Evolutionary conservation across 345 rosid genomes (phyloP).

Genomic region (Stellera chamaejasme): DNA sequence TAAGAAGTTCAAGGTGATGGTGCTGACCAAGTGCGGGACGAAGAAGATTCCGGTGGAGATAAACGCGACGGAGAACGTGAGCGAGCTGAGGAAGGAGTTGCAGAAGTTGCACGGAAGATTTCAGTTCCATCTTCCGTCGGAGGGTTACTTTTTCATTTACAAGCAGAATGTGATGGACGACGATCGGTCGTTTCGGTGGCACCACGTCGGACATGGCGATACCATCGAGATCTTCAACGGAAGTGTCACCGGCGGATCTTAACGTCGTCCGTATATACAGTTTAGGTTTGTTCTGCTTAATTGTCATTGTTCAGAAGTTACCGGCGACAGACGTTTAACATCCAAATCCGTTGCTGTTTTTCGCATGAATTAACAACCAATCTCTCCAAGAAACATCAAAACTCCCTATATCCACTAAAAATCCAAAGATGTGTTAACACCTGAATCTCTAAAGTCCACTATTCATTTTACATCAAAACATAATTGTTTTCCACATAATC

Average conservation of each 20-base stretch:
- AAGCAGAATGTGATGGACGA: slow-evolving; percentile 79
- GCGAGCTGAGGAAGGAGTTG: slow-evolving; percentile 60
- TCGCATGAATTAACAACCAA: too few species aligned
- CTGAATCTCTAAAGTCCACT: too few species aligned
- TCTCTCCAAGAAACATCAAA: too few species aligned
- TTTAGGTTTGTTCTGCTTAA: too few species aligned
- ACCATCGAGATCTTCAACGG: slow-evolving; percentile 61
- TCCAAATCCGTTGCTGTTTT: too few species aligned
- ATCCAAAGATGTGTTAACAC: too few species aligned
- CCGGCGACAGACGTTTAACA: too few species aligned
- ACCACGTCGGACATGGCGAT: slow-evolving; percentile 54
- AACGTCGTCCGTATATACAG: background rate
- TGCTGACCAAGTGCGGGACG: slow-evolving; percentile 46
- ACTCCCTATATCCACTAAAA: too few species aligned
- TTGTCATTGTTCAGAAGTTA: too few species aligned
- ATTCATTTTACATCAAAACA: too few species aligned
- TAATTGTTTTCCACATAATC: too few species aligned
- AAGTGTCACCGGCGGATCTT: slow-evolving; percentile 28
- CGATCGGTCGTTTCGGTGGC: slow-evolving; percentile 72
- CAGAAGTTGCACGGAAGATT: slow-evolving; percentile 47
- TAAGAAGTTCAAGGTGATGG: slow-evolving; percentile 57
- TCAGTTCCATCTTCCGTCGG: slow-evolving; percentile 51
- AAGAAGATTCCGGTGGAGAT: slow-evolving; percentile 62
- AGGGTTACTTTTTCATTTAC: slow-evolving; percentile 69
- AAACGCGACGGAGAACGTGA: slow-evolving; percentile 50